phyloP scores from a whole-genome alignment of 2,329 filamentous ascomycete species.

The Botryotinia convoluta region DNA sequence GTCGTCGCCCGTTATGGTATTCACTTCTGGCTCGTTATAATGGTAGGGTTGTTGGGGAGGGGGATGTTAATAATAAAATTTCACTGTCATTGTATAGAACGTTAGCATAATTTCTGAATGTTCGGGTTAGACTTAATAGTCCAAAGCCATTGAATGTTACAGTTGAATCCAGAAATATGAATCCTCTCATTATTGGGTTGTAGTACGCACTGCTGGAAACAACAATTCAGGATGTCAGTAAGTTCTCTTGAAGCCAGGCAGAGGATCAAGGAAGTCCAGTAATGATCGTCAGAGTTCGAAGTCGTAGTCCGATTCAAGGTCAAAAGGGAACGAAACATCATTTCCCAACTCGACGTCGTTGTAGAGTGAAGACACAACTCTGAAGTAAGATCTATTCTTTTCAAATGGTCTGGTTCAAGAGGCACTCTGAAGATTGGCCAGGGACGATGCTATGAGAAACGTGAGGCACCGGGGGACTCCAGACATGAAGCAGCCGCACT shows the following conservation, averaged over 20 bases:
- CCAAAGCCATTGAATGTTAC: not conserved
- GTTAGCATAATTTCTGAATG: not conserved
- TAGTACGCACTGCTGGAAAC: not conserved
- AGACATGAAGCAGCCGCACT: not conserved
- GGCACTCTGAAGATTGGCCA: too few species aligned
- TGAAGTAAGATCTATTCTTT: not conserved
- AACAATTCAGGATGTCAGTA: not conserved
- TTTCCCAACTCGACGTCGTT: not conserved
- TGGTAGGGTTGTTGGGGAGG: too few species aligned
- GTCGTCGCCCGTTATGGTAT: not conserved
- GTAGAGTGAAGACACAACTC: not conserved
- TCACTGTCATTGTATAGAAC: too few species aligned
- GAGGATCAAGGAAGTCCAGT: not conserved
- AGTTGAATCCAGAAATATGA: not conserved
- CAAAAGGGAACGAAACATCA: too few species aligned
- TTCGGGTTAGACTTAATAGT: accelerated
- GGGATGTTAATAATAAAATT: too few species aligned
- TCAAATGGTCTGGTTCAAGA: too few species aligned
- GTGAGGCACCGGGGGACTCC: too few species aligned
- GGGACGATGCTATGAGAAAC: too few species aligned
- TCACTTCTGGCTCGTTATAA: not conserved
- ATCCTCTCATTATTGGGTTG: not conserved
- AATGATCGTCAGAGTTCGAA: not conserved
- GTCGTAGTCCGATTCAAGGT: not conserved
- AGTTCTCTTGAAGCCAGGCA: not conserved